Base-by-base conservation (phyloP, 345 rosid genomes). In the Arabis alpina region DNA sequence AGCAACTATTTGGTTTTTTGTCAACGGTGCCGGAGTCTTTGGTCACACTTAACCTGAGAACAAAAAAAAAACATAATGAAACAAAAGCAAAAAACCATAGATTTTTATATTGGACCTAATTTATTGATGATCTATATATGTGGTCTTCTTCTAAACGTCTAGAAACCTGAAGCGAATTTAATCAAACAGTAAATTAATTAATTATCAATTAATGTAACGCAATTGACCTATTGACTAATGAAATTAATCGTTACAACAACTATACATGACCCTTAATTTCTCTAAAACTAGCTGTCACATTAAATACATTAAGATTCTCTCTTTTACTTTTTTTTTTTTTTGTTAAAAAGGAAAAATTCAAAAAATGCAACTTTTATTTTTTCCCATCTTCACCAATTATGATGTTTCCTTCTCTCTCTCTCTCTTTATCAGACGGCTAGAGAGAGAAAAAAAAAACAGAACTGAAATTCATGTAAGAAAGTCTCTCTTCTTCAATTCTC, bases 281-380 rank as follows among this genome's bases (percentile, higher is more conserved):
- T 24, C 47, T 63, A 45, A 19, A 39, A 39, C 37, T 27, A 57
- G 71, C 78, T 68, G 74, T 75, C 70, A 68, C 15, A 53, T 45
- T 60, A 2, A 74, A 61, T 53, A 54, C 64, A 49, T 19, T 63
- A 55, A 69, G 54, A 74, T 65, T 66, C 66, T 73, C 60, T 50
- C 23, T 19, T 19, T 19, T 19, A 19, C 23, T 19, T 58, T 49
- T 11, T 37, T 14, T 37, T 14, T 19, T 73, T 66, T 23, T 3
- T 54, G 48, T 27, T 36, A 30, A 41, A 71, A 73, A 57, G 39
- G 63, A 42, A 73, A 73, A 50, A 2, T 28, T 66, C 58, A 59
- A 39, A 55, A 55, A 1, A 0, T 8, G 49, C 47, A 45, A 66
- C 61, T 42, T 50, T 57, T 41, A 3, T 73, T 64, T 64, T 25